phyloP scores from a whole-genome alignment of 371 early-diverging fungal genomes.

The Umbelopsis sp. region DNA sequence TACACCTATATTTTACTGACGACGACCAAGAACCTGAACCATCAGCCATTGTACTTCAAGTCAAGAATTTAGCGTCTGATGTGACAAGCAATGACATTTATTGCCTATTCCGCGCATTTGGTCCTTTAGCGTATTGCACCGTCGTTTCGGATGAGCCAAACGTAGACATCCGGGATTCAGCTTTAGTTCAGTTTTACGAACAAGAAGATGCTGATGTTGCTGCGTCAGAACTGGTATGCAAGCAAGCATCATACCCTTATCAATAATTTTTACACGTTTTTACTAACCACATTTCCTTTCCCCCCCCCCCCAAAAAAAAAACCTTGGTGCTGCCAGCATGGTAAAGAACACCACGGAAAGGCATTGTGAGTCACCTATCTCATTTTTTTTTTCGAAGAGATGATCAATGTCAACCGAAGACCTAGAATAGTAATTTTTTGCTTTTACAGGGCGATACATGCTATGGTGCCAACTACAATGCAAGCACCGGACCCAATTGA shows the following conservation, averaged over 20 bases:
- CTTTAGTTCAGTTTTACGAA: conserved; percentile 48
- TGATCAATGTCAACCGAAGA: neutral
- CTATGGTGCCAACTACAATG: neutral
- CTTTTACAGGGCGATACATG: neutral
- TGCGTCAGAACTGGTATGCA: conserved; percentile 37
- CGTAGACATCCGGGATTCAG: conserved; percentile 37
- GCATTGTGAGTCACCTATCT: neutral
- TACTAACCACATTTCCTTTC: neutral
- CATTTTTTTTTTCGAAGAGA: neutral
- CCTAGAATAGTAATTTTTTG: neutral
- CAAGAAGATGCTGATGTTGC: conserved; percentile 43
- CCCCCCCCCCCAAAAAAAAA: too few species aligned
- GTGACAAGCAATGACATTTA: conserved; percentile 37
- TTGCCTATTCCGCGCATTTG: conserved; percentile 49
- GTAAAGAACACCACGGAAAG: conserved; percentile 10
- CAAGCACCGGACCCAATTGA: neutral
- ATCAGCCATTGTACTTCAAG: conserved; percentile 33
- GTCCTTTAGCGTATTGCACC: conserved; percentile 49
- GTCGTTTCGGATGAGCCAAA: conserved; percentile 38
- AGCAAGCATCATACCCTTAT: neutral
- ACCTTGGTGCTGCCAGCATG: neutral
- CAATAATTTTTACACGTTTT: neutral
- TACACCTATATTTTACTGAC: conserved; percentile 11
- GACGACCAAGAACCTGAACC: conserved; percentile 9
- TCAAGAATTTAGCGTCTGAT: conserved; percentile 36